Conservation (phyloP, 2,329 filamentous ascomycete species). For the Venturia effusa region DNA sequence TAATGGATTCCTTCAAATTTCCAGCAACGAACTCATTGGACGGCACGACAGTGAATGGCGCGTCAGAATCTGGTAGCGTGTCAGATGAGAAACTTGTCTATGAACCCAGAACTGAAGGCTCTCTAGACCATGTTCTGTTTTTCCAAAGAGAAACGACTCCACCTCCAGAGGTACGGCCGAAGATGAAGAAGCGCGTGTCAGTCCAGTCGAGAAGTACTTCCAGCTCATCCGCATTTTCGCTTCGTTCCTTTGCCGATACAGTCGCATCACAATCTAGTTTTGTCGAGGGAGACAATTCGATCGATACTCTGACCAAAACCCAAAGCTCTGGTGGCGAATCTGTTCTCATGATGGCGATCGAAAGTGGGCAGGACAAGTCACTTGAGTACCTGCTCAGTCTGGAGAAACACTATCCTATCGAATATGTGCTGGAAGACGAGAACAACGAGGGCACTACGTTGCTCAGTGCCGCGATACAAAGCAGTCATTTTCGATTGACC, state of each 20-base stretch:
- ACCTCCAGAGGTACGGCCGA: conserved; percentile 37
- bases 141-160: conserved; percentile 57
- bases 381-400: conserved; percentile 71
- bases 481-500: conserved; percentile 65
- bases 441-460: conserved; percentile 87
- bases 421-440: conserved; percentile 65
- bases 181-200: conserved; percentile 64
- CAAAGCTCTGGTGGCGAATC: conserved; percentile 66
- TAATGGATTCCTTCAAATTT: neutral
- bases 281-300: conserved; percentile 76
- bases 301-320: conserved; percentile 65
- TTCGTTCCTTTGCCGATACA: conserved; percentile 68
- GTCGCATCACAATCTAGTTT: conserved; percentile 62
- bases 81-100: conserved; percentile 2
- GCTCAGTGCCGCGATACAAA: conserved; percentile 80
- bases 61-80: conserved; percentile 16
- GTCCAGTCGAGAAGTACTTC: conserved; percentile 87
- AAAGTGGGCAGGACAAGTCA: conserved; percentile 55
- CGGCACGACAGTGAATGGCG: conserved; percentile 22
- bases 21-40: conserved; percentile 5
- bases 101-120: conserved; percentile 22
- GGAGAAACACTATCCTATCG: conserved; percentile 60
- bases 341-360: conserved; percentile 49
- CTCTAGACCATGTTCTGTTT: conserved; percentile 77
- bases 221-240: conserved; percentile 73